Evolutionary conservation across 306 rosid species (phyloP).

Genomic region (Castanopsis chinensis): DNA sequence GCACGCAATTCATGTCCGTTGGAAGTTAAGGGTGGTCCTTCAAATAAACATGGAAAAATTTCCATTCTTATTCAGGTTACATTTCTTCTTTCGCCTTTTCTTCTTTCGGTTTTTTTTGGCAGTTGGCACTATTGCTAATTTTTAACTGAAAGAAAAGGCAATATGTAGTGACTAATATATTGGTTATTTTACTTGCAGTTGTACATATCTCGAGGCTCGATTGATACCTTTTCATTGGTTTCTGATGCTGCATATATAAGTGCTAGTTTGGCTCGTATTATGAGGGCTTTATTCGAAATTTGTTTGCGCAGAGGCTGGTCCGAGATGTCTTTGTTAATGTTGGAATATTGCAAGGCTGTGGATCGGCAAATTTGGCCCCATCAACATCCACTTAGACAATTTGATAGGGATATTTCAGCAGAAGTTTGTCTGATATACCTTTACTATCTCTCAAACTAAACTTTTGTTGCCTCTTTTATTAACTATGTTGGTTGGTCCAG

Average conservation of each 20-base stretch:
- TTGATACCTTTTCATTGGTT: constrained; percentile 79
- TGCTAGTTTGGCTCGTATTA: constrained; percentile 96
- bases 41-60: constrained; percentile 92
- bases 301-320: constrained; percentile 93
- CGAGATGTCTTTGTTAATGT: constrained; percentile 87
- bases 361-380: constrained; percentile 98
- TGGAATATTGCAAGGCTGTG: constrained; percentile 97
- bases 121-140: background rate
- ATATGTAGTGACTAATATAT: constrained; percentile 16
- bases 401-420: constrained; percentile 76
- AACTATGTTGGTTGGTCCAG: constrained; percentile 39
- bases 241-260: constrained; percentile 97
- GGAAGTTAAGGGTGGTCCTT: constrained; percentile 93
- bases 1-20: constrained; percentile 73
- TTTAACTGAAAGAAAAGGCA: background rate
- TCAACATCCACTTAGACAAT: constrained; percentile 92
- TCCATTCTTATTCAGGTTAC: constrained; percentile 90
- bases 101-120: constrained; percentile 14
- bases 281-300: constrained; percentile 91
- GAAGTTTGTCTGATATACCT: constrained; percentile 56
- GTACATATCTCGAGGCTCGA: constrained; percentile 89
- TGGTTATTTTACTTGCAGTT: constrained; percentile 53
- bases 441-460: constrained; percentile 18
- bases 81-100: background rate
- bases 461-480: constrained; percentile 20